A percentile compares a stretch with the other conserved stretches of the same genome.
Conservation (phyloP, 1,139 yeast species). For the Diutina catenulata region DNA sequence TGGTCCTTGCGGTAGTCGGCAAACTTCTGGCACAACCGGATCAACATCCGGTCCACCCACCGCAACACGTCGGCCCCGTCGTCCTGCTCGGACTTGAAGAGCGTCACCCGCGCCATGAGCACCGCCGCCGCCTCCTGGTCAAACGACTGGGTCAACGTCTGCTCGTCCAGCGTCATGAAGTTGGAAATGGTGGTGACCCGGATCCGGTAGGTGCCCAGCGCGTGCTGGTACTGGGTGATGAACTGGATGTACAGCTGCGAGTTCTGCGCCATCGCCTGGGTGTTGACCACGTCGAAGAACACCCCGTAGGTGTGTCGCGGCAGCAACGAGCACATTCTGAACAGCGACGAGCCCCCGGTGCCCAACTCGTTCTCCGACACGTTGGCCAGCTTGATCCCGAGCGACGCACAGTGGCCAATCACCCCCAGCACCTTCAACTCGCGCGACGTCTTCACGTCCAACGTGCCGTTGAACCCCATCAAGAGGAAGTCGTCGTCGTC, state of each 20-base stretch:
- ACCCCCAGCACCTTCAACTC: slow-evolving; percentile 87
- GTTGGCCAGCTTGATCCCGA: slow-evolving; percentile 48
- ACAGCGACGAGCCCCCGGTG: slow-evolving; percentile 80
- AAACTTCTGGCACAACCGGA: slow-evolving; percentile 38
- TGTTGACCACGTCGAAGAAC: slow-evolving; percentile 74
- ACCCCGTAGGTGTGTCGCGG: slow-evolving; percentile 83
- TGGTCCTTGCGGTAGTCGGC: slow-evolving; percentile 40
- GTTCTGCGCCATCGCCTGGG: slow-evolving; percentile 33
- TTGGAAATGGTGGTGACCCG: slow-evolving; percentile 86
- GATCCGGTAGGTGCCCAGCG: slow-evolving; percentile 71
- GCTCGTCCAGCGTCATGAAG: slow-evolving; percentile 34
- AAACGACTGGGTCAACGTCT: slow-evolving; percentile 52
- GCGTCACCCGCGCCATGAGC: slow-evolving; percentile 86
- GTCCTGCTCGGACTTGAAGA: slow-evolving; percentile 72
- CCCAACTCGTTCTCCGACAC: slow-evolving; percentile 93
- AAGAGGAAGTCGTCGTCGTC: slow-evolving; percentile 76
- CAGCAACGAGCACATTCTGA: slow-evolving; percentile 73
- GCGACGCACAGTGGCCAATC: slow-evolving; percentile 85
- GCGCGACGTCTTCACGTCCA: slow-evolving; percentile 80
- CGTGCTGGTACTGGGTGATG: slow-evolving; percentile 68
- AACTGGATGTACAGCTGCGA: slow-evolving; percentile 55
- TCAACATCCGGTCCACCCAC: slow-evolving; percentile 41
- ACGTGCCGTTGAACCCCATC: slow-evolving; percentile 79
- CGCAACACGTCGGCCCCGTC: slow-evolving; percentile 42
- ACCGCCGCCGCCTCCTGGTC: slow-evolving; percentile 99